Conservation (phyloP, 2,329 filamentous ascomycete genomes). For the Trichoderma aggressivum region DNA sequence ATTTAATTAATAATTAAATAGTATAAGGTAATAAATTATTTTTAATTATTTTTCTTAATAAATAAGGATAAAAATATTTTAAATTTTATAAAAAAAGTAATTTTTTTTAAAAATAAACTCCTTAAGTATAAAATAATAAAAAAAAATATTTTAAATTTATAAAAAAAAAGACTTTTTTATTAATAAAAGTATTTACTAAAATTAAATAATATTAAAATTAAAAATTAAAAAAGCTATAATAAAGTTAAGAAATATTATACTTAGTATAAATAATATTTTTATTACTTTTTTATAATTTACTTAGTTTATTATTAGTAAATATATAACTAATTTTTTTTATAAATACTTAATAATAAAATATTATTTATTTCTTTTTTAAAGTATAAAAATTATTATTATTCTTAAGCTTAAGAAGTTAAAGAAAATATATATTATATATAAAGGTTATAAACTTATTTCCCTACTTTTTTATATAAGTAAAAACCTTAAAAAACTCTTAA, state of each 20-base stretch:
- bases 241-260: not conserved
- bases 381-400: not conserved
- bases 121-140: not conserved
- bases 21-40: not conserved
- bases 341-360: not conserved
- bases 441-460: not conserved
- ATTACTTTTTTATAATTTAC: not conserved
- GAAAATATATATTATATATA: not conserved
- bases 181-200: not conserved
- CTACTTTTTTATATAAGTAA: not conserved
- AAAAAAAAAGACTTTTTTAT: not conserved
- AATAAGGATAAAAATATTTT: not conserved
- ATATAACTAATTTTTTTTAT: not conserved
- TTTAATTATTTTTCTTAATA: not conserved
- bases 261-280: not conserved
- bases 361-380: not conserved
- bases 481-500: not conserved
- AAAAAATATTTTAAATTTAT: not conserved
- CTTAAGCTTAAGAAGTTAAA: not conserved
- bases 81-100: not conserved
- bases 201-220: not conserved
- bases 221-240: not conserved
- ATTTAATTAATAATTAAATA: not conserved
- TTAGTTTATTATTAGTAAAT: not conserved
- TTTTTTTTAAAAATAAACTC: not conserved